Conservation (phyloP, 1,284 basidiomycete species). For the Marasmius tenuissimus region DNA sequence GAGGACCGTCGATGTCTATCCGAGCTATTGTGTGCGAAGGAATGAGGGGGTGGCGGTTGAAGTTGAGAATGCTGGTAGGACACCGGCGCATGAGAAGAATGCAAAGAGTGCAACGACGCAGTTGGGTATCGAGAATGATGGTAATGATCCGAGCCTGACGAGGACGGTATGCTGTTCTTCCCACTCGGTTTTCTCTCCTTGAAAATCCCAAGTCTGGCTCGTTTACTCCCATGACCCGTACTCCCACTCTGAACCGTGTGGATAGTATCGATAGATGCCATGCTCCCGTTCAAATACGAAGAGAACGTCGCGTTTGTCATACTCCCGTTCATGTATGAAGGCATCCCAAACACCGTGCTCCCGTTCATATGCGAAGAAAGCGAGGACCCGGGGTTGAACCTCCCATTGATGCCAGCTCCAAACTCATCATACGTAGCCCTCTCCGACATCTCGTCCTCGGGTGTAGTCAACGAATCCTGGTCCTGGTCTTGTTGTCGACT, state of each 20-base stretch:
- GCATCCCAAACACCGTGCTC: not conserved
- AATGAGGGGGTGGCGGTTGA: not conserved
- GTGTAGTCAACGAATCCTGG: not conserved
- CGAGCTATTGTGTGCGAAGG: conserved; percentile 2
- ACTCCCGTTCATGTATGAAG: no score
- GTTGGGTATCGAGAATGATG: no score
- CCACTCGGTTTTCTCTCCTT: not conserved
- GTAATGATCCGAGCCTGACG: not conserved
- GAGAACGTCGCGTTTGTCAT: no score
- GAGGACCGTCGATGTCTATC: conserved; percentile 1
- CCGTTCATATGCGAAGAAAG: not conserved
- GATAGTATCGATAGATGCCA: not conserved
- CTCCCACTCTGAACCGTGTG: not conserved
- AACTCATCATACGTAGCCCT: not conserved
- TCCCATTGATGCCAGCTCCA: not conserved
- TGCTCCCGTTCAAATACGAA: not conserved
- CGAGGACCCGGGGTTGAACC: not conserved
- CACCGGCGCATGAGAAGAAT: no score
- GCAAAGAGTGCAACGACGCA: no score
- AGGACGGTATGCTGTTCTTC: not conserved
- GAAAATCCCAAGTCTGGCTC: not conserved
- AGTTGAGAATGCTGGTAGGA: not conserved
- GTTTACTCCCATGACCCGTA: not conserved
- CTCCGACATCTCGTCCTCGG: not conserved
- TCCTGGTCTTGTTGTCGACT: not conserved